Base-by-base conservation (phyloP, 106 monocot species). In the Acanthochlamys bracteata region DNA sequence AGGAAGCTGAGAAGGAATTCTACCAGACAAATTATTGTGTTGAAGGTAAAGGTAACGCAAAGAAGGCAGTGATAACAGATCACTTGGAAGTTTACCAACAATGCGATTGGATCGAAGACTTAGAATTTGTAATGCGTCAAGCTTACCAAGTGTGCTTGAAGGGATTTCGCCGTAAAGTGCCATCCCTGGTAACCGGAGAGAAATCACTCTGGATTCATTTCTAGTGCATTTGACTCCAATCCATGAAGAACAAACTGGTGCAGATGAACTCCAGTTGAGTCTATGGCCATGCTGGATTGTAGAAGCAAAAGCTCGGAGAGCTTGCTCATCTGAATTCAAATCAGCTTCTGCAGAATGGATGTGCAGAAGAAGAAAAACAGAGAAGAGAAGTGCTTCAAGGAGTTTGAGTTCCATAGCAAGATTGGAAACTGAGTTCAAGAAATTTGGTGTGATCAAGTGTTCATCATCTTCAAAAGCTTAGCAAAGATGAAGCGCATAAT, bases 81-180 rank as follows among this genome's bases (percentile, higher is more conserved):
- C 88, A 11, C 83, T 66, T 60, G 98, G 91, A 11, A 92, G 61
- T 56, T 64, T 64, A 24, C 72, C 83, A 52, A 20, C 66, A 22
- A 98, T 78, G n/a, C 68, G 78, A 68, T 98, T 98, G 26, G 88
- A 92, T 39, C 98, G 64, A 7, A 98, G 85, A 60, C 98, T 98
- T 24, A 98, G 66, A 23, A 79, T 74, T 69, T 78, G 69, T 16
- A 98, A 76, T 6, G 83, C 79, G 43, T 98, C 85, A 26, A 98
- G 92, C 53, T 84, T 88, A 10, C 98, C 91, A 17, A 98, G 76
- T 16, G 79, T 92, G 68, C 80, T 73, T 16, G 67, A 14, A 42
- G 98, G 91, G 24, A 98, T 85, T 24, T 76, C 67, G 24, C 98
- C 98, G 6, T 78, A 41, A 19, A 98, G 83, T 1, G 88, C 91